These are phyloP conservation scores for Suaeda aralocaspica DNA, from an alignment of 148 eudicot genomes.

Conservation along the genomic window DNA sequence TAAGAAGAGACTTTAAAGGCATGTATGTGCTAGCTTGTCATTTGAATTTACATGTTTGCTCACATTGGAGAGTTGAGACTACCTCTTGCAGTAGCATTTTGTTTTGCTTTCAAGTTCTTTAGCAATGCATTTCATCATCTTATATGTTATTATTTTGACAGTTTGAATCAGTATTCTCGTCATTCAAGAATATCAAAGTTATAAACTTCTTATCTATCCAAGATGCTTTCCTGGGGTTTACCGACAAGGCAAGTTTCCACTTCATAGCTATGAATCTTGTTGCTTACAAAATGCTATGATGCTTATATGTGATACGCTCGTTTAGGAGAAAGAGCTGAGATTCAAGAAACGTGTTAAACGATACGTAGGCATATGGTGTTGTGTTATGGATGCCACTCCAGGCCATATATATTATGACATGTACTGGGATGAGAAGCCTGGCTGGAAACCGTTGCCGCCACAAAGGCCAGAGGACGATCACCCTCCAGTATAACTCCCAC, in stretches of 20 bases:
- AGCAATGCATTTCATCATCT: neutral
- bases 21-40: neutral
- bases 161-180: constrained; percentile 52
- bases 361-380: constrained; percentile 88
- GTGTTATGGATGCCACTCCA: constrained; percentile 58
- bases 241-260: constrained; percentile 56
- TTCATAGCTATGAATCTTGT: neutral
- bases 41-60: neutral
- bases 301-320: constrained; percentile 10
- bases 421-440: constrained; percentile 97
- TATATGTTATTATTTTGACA: constrained; percentile 22
- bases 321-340: constrained; percentile 59
- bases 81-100: neutral
- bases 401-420: constrained; percentile 96
- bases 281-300: neutral
- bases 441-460: constrained; percentile 86
- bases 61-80: neutral
- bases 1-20: no score
- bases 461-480: constrained; percentile 81
- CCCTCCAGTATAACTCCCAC: constrained; percentile 46
- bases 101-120: neutral
- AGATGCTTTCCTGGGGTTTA: constrained; percentile 77
- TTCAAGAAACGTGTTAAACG: constrained; percentile 81
- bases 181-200: constrained; percentile 70
- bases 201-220: constrained; percentile 80